phyloP scores from a whole-genome alignment of 2,329 filamentous ascomycete genomes.

The Teratosphaeria zuluensis region DNA sequence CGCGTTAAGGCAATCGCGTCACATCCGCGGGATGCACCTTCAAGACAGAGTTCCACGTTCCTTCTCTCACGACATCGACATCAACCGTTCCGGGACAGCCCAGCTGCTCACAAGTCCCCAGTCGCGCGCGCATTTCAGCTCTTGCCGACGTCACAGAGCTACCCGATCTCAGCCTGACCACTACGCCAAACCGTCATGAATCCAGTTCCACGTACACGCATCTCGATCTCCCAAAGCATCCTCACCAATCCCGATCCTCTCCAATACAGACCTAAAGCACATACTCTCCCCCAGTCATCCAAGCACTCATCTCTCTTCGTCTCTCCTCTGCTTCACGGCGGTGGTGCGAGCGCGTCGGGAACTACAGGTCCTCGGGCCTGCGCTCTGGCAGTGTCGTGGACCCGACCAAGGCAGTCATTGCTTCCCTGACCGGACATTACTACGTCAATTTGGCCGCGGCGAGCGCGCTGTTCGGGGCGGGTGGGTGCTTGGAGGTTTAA shows the following conservation, averaged over 20 bases:
- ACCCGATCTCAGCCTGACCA: conserved; percentile 5
- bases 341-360: conserved; percentile 1
- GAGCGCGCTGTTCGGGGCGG: background rate
- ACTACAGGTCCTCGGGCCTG: conserved; percentile 28
- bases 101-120: conserved; percentile 3
- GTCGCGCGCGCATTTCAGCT: background rate
- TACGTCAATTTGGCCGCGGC: conserved; percentile 10
- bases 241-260: conserved; percentile 12
- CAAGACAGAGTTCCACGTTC: background rate
- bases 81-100: conserved; percentile 2
- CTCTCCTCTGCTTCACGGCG: conserved; percentile 39
- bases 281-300: conserved; percentile 74
- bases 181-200: conserved; percentile 9
- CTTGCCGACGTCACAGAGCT: conserved; percentile 7
- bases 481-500: conserved; percentile 64
- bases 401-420: conserved; percentile 7
- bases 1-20: too few species aligned
- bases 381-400: conserved; percentile 4
- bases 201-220: conserved; percentile 8
- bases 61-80: background rate
- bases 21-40: background rate
- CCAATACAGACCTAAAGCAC: conserved; percentile 45
- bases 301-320: conserved; percentile 59
- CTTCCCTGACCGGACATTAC: conserved; percentile 7
- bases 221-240: conserved; percentile 7